Base-by-base conservation (phyloP, 371 early-diverging fungal species). In the Mucor lusitanicus region DNA sequence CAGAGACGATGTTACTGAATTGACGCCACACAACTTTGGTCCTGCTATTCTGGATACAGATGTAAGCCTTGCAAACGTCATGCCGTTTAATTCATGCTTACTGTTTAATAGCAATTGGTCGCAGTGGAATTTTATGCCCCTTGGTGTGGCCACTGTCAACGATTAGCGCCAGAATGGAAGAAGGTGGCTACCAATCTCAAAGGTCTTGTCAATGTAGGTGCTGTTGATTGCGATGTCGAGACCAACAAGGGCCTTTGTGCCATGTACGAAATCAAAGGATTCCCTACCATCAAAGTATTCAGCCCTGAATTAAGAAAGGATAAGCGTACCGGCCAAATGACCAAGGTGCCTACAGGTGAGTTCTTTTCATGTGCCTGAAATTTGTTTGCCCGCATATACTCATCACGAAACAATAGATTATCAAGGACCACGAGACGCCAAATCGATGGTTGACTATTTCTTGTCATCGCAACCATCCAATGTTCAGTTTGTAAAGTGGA, bases 91-190 rank as follows among this genome's bases (percentile, higher is more conserved):
- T 53, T 55, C 5, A 27, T 40, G 17, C 40, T 17, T 3, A 40
- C 6, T 17, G 40, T 21, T 30, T 23, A 27, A 27, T 78, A 93
- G 86, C 88, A 93, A 68, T 83, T 92, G 2, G 91, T 91, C 15
- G 85, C 93, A 55, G 92, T 93, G 13, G 94, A 95, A 74, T 95
- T 95, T 76, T 95, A 89, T 71, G 96, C 96, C 6, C 96, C 96
- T 17, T 95, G 95, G 95, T 96, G 97, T 73, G 95, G 96, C 13
- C 95, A 96, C 77, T 97, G 97, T 80, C 88, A 94, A 83, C 91
- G 88, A 30, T 67, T 93, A 33, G 91, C 88, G 8, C 96, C 97
- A 9, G 92, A 90, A 27, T 97, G 93, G 87, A 90, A 92, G 70
- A 91, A 91, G 33, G 97, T 92, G 0, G 97, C 95, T 23, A 81